A percentile compares a stretch with the other conserved stretches of the same genome.
Evolutionary conservation across 306 rosid genomes (phyloP).

Genomic region (Pyrus pyrifolia): DNA sequence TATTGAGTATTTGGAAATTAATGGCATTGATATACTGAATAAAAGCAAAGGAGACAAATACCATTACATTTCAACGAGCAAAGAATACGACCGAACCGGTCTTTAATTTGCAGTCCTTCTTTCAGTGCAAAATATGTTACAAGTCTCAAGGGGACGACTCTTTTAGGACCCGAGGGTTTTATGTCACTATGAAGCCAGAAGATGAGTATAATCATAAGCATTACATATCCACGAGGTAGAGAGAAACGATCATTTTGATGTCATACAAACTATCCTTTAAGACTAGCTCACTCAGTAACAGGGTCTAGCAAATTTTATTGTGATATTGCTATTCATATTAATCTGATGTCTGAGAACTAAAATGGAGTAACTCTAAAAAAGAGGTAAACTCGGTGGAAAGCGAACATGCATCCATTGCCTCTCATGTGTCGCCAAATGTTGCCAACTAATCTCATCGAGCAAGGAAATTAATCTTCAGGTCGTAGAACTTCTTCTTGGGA

Average conservation of each 20-base stretch:
- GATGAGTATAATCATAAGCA: not conserved
- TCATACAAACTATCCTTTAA: not conserved
- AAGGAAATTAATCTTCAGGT: constrained; percentile 51
- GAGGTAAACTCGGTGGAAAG: constrained; percentile 72
- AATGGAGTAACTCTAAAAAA: constrained; percentile 32
- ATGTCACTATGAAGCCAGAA: not conserved
- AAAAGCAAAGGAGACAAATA: too few species aligned
- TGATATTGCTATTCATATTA: not conserved
- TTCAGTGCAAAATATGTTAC: too few species aligned
- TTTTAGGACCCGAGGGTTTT: not conserved
- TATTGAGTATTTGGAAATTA: too few species aligned
- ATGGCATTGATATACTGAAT: too few species aligned
- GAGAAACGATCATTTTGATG: not conserved
- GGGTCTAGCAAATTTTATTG: constrained; percentile 3
- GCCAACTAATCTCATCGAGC: constrained; percentile 81
- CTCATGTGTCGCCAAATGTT: constrained; percentile 62
- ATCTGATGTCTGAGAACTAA: not conserved
- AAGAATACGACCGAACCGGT: too few species aligned
- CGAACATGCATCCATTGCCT: constrained; percentile 84
- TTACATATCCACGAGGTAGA: not conserved
- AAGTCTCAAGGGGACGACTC: not conserved
- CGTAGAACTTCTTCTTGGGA: constrained; percentile 59
- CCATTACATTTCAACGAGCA: too few species aligned
- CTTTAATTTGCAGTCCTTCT: too few species aligned
- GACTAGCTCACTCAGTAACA: constrained; percentile 9